Percentiles rank a stretch among this genome's conserved stretches.
Evolutionary conservation across 371 early-diverging fungal genomes (phyloP).

Genomic region (Mucor circinelloides): DNA sequence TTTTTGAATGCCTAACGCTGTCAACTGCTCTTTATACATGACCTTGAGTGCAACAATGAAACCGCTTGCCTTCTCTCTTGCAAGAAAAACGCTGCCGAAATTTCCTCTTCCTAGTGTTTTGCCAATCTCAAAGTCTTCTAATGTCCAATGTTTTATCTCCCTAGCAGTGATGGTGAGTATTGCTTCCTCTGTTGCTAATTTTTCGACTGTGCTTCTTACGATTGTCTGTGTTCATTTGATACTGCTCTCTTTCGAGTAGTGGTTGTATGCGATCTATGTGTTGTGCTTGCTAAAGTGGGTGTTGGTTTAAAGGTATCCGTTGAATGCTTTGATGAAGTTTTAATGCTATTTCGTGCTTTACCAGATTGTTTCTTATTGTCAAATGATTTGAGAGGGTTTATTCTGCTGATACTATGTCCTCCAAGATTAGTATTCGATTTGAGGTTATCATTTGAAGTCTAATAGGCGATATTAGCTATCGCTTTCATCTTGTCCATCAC

Average conservation of each 20-base stretch:
- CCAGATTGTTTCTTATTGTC: neutral
- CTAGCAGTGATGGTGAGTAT: neutral
- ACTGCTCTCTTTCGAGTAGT: neutral
- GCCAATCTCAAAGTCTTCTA: slow-evolving; percentile 98
- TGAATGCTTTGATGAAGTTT: neutral
- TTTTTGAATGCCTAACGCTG: slow-evolving; percentile 31
- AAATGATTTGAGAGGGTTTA: neutral
- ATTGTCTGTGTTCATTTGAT: neutral
- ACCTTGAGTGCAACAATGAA: slow-evolving; percentile 97
- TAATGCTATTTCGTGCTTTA: neutral
- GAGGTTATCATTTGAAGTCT: slow-evolving; percentile 1
- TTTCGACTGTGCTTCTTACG: neutral
- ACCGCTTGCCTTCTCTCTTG: slow-evolving; percentile 86
- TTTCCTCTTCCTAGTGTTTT: slow-evolving; percentile 93
- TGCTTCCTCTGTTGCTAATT: too few species aligned
- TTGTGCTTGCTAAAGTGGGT: neutral
- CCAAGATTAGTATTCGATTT: neutral
- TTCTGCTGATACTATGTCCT: neutral
- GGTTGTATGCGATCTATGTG: neutral
- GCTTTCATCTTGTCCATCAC: neutral
- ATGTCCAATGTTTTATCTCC: slow-evolving; percentile 66
- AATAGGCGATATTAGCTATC: neutral
- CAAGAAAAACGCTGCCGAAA: slow-evolving; percentile 98
- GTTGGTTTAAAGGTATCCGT: neutral
- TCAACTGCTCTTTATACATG: slow-evolving; percentile 83